Percentiles rank a stretch among this genome's conserved stretches.
Conservation (phyloP, 768 basidiomycete species). For the Glaciozyma antarctica region DNA sequence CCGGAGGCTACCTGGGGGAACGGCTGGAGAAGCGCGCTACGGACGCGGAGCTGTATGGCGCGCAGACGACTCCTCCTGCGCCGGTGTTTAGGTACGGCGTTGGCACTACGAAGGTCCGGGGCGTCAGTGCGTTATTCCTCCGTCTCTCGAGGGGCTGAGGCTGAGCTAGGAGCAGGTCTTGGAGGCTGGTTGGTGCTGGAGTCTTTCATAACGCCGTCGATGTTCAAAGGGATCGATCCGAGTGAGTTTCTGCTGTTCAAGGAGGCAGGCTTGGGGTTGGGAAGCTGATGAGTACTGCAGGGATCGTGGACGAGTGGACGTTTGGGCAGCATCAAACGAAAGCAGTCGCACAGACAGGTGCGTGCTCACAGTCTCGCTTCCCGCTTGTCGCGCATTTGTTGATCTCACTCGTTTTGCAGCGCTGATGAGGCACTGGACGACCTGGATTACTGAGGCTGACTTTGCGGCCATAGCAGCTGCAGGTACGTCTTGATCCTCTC, state of each 20-base stretch:
- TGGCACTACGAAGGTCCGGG: no score
- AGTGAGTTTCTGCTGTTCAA: conserved; percentile 37
- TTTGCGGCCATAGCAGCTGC: conserved; percentile 52
- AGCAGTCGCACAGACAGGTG: conserved; percentile 2
- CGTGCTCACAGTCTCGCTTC: not conserved
- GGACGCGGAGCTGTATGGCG: no score
- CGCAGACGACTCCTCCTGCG: no score
- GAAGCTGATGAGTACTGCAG: conserved; percentile 43
- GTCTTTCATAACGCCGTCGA: conserved; percentile 54
- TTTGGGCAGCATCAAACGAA: conserved; percentile 9
- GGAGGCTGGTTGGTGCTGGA: conserved; percentile 90
- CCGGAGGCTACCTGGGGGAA: no score
- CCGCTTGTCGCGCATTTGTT: not conserved
- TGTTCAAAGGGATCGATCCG: conserved; percentile 38
- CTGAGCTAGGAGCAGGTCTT: conserved; percentile 38
- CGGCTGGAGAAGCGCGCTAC: no score
- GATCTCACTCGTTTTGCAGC: no score
- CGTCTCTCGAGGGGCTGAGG: no score
- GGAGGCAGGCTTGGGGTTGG: conserved; percentile 44
- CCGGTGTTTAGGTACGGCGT: no score
- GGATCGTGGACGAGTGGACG: conserved; percentile 61
- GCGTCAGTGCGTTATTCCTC: no score
- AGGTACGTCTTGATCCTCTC: no score
- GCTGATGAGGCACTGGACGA: conserved; percentile 15
- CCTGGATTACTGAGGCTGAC: conserved; percentile 24